Conservation (phyloP, 23 red algal species). For the Gracilaria vermiculophylla region DNA sequence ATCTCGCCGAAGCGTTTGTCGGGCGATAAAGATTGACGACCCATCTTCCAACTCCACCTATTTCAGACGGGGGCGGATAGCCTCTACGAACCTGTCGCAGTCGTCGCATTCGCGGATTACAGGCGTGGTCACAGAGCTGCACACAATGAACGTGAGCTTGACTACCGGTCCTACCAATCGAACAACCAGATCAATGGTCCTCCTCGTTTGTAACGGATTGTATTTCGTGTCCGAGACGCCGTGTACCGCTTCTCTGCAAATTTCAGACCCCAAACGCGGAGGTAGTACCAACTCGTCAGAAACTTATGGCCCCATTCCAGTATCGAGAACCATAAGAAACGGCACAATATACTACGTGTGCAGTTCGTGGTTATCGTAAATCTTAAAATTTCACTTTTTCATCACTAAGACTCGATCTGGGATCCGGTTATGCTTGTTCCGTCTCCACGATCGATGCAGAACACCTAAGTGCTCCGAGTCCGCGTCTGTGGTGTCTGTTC, state of each 20-base stretch:
- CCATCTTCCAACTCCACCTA: no score
- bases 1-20: no score
- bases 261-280: not conserved
- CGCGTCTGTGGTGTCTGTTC: no score
- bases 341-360: not conserved
- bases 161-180: no score
- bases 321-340: not conserved
- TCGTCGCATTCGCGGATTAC: not conserved
- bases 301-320: not conserved
- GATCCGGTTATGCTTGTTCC: not conserved
- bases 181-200: not conserved
- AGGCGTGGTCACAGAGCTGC: not conserved
- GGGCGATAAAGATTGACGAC: no score
- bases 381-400: not conserved
- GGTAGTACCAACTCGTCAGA: not conserved
- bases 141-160: not conserved
- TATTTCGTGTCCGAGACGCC: not conserved
- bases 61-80: no score
- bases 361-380: not conserved
- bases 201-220: not conserved
- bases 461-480: not conserved
- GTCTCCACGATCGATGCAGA: not conserved
- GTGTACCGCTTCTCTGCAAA: not conserved
- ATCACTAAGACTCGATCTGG: not conserved
- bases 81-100: no score